Evolutionary conservation across 176 grass and related monocot genomes (phyloP), one percentile per base, ranked within the genome.

Genomic region (sorghum (Sorghum bicolor)): DNA sequence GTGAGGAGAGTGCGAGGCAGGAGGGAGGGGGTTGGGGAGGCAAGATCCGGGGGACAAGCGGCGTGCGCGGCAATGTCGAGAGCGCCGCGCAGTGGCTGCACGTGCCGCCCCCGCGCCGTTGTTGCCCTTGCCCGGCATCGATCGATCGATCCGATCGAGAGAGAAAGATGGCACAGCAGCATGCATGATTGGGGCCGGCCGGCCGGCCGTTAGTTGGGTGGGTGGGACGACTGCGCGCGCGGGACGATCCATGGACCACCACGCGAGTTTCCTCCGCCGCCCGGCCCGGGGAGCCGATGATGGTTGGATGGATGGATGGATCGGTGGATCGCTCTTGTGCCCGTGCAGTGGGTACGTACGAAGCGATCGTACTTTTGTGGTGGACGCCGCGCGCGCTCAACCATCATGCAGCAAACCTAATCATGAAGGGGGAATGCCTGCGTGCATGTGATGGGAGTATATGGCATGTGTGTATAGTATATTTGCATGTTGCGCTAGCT

Each of bases 1-100:
- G 13, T 12, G 29, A 52, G 13, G 31, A n/a, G n/a, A n/a, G n/a
- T n/a, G 41, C 1, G 26, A 50, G 34, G 39, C n/a, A n/a, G 34
- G 20, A 13, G 30, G 5, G 16, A 19, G 5, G 53, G 74, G 55
- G 77, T 33, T 25, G 52, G 43, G 82, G 43, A 70, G 81, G 67
- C 91, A 87, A 85, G 91, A 93, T 93, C 91, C 81, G 81, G 80
- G 85, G 81, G 84, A 75, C 88, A 82, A 90, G 91, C 81, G 38
- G 28, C 64, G 80, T 48, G 75, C 70, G 80, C 79, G 78, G 72
- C 80, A 67, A 87, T 87, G 89, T 84, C 76, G 80, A 10, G 70
- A 10, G 70, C 44, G 43, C 34, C 33, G 71, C 36, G 73, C 85
- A 68, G 78, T 87, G 78, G 62, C 62, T 82, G 85, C 85, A 87